A percentile compares a stretch with the other conserved stretches of the same genome.
Evolutionary conservation across 2,329 filamentous ascomycete species (phyloP).

Genomic region (Colletotrichum plurivorum): DNA sequence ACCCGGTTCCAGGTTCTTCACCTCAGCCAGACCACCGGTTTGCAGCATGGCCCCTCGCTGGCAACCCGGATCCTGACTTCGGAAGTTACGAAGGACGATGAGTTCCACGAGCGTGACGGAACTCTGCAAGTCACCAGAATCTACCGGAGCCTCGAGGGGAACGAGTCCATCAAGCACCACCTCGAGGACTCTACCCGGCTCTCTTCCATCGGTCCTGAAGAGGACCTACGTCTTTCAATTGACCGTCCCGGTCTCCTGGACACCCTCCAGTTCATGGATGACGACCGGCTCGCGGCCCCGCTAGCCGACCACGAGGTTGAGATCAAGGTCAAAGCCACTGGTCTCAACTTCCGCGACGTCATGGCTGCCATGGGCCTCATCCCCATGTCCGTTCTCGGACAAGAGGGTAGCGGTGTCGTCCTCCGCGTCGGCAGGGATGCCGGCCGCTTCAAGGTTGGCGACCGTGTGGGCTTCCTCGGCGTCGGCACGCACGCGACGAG

Average conservation of each 20-base stretch:
- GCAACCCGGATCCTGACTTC: too few species aligned
- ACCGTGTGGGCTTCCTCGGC: conserved; percentile 28
- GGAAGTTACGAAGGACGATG: too few species aligned
- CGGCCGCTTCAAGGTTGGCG: conserved; percentile 25
- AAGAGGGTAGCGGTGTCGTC: conserved; percentile 47
- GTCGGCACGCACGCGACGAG: not conserved
- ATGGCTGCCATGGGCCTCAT: conserved; percentile 47
- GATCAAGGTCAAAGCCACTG: conserved; percentile 48
- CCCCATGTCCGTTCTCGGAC: conserved; percentile 42
- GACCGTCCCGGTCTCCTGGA: conserved; percentile 41
- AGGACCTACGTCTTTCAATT: not conserved
- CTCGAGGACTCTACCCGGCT: too few species aligned
- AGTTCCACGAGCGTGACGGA: too few species aligned
- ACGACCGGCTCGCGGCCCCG: conserved; percentile 39
- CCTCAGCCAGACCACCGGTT: too few species aligned
- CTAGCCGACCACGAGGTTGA: conserved; percentile 47
- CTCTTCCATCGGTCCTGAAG: not conserved
- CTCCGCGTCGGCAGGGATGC: conserved; percentile 40
- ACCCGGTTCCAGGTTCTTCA: too few species aligned
- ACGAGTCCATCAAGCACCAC: not conserved
- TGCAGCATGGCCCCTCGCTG: too few species aligned
- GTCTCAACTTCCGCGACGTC: conserved; percentile 55
- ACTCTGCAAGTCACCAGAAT: too few species aligned
- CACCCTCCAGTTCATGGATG: conserved; percentile 47
- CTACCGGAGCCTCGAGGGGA: not conserved